Base-by-base conservation (phyloP, 768 basidiomycete species). In the Dioszegia crocea region DNA sequence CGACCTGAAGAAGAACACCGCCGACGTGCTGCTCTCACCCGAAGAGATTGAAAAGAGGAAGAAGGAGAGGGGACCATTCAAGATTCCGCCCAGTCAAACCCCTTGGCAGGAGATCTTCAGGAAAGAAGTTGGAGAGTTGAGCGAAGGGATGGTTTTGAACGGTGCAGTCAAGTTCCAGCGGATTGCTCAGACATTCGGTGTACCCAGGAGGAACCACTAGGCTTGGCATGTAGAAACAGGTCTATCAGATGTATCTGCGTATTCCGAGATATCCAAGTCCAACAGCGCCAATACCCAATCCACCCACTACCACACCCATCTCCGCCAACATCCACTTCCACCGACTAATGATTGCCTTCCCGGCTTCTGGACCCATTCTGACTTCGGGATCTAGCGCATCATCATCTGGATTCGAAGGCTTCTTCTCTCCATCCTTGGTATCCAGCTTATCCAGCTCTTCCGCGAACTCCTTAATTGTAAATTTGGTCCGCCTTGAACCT, bases 81-180 rank as follows among this genome's bases (percentile, higher is more conserved):
- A 64, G 39, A 26, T 47, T 10, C 75, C 75, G 2, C 40, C 49
- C 17, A 64, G 60, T 53, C 75, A 76, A 54, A 76, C 75, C 12
- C 75, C 75, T 5, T 76, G 75, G 75, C 75, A 76, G 63, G 69
- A 76, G 55, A 62, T 76, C 27, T 76, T 71, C 47, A 64, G 75
- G 56, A 56, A 67, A 8, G 56, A 65, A 16, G 75, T 74, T 23
- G 64, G 66, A 0, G 66, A 76, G 52, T 55, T 76, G 16, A 69
- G 64, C 36, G 75, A 76, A 54, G 75, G 75, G 16, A 75, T 75
- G 73, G 75, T 76, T 3, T 48, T 76, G 27, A 66, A 75, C 41
- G 47, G 53, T 1, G 73, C 75, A 16, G 67, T 73, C 55, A 71
- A 76, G 61, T 76, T 62, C 48, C 75, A 76, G 58, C 49, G 63